Base-by-base conservation (phyloP, 78 protist species). In the Blattamonas nauphoetae region DNA sequence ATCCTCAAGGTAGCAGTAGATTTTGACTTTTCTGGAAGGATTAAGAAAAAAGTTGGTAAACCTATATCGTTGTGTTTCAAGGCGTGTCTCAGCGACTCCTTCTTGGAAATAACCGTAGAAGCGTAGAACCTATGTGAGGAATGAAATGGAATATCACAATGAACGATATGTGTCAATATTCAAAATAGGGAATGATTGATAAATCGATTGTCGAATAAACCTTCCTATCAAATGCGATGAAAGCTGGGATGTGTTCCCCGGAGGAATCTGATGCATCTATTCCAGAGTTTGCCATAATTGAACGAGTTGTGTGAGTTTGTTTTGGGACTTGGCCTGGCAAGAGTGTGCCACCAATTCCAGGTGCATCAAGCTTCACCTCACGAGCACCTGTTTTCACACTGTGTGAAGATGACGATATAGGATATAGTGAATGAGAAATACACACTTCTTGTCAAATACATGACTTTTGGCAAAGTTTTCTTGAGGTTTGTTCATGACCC, bases 1-100 rank as follows among this genome's bases (percentile, higher is more conserved):
- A 44, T 91, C 93, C 1, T 78, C 90, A 33, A 88, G 90, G 45
- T 86, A 86, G 41, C 86, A 86, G 45, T 85, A 80, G 87, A 91
- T 88, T 35, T 79, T 79, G 42, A 79, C 83, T 21, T 21, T 6
- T 4, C 83, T 79, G 83, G 6, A 79, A 21, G 4, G 83, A 79
- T 79, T 4, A 79, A 21, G 6, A 79, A 32, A 4, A 79, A 21
- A 79, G 29, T 4, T 6, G 32, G 32, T 36, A 1, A 5, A 3
- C 55, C 85, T 81, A 41, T 35, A 1, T 5, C 89, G 81, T 4
- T 2, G 2, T 5, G 89, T 1, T 45, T 87, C 89, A 41, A 4
- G 2, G 33, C 78, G 44, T 41, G 85, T 32, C 41, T 87, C 89
- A 29, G 1, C 55, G 1, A 87, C 89, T 1, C 2, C 86, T 45